Conservation (phyloP, 805 yeast genomes). For the Barnettozyma pratensis region DNA sequence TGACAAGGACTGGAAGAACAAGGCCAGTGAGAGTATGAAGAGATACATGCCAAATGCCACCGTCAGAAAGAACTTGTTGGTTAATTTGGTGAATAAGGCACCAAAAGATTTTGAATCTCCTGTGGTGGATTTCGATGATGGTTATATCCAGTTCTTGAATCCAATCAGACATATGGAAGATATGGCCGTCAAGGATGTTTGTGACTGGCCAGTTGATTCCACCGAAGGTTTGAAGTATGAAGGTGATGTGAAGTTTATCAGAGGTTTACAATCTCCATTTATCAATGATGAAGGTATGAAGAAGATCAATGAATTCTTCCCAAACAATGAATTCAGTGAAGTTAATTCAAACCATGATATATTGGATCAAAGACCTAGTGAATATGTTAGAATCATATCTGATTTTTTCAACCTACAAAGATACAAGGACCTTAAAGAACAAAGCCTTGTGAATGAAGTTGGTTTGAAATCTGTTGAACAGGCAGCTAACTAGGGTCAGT, state of each 20-base stretch:
- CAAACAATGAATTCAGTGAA: slow-evolving; percentile 19
- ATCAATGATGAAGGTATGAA: slow-evolving; percentile 17
- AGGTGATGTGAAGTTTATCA: slow-evolving; percentile 22
- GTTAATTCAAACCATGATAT: slow-evolving; percentile 32
- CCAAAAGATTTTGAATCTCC: slow-evolving; percentile 25
- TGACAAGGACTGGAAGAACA: slow-evolving; percentile 54
- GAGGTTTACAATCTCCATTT: slow-evolving; percentile 23
- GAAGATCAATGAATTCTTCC: slow-evolving; percentile 24
- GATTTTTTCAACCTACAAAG: slow-evolving; percentile 24
- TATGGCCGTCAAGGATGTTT: slow-evolving; percentile 24
- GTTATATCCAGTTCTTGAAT: slow-evolving; percentile 27
- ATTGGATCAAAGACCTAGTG: slow-evolving; percentile 36
- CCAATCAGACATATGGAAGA: slow-evolving; percentile 29
- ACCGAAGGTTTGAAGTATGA: slow-evolving; percentile 16
- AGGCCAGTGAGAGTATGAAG: slow-evolving; percentile 86
- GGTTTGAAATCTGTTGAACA: neutral
- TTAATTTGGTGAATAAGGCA: slow-evolving; percentile 31
- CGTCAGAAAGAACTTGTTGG: slow-evolving; percentile 32
- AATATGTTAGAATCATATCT: slow-evolving; percentile 25
- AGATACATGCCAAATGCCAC: slow-evolving; percentile 83
- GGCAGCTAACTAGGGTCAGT: neutral
- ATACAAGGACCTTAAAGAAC: slow-evolving; percentile 8
- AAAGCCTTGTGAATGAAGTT: neutral
- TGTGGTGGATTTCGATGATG: slow-evolving; percentile 24
- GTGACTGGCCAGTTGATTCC: slow-evolving; percentile 30